A percentile compares a stretch with the other conserved stretches of the same genome.
These are phyloP conservation scores for Thelonectria blattea DNA, from an alignment of 2,329 filamentous ascomycete genomes.

Conservation along the genomic window DNA sequence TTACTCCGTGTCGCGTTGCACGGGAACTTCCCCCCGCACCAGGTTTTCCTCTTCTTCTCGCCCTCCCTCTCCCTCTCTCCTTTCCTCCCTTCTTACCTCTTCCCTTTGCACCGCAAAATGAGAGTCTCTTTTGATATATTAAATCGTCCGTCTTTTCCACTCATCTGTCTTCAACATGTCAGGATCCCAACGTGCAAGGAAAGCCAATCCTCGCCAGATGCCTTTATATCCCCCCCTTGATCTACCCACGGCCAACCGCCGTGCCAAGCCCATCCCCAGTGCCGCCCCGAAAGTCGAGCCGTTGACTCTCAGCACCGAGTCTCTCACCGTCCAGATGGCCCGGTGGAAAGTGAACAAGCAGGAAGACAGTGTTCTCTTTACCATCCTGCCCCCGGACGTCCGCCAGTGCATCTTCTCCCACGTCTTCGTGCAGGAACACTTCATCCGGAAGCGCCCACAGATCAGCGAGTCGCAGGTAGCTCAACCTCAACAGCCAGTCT, in stretches of 20 bases:
- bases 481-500: no score
- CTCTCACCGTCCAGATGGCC: slow-evolving; percentile 9
- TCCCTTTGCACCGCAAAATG: neutral
- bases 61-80: neutral
- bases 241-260: no score
- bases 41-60: neutral
- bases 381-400: slow-evolving; percentile 7
- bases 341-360: slow-evolving; percentile 14
- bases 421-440: slow-evolving; percentile 13
- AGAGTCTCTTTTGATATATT: no score
- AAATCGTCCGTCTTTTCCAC: neutral
- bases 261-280: no score
- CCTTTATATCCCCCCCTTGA: no score
- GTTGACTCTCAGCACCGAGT: slow-evolving; percentile 6
- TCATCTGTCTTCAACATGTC: no score
- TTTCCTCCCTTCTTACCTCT: neutral
- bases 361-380: slow-evolving; percentile 9
- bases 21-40: neutral
- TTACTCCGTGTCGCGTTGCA: neutral
- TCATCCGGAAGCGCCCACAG: neutral
- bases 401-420: slow-evolving; percentile 14
- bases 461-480: neutral
- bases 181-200: no score
- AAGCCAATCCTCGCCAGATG: no score
- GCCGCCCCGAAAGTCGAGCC: neutral